Evolutionary conservation across 495 filamentous ascomycete genomes (phyloP).

Genomic region (Parathielavia hyrcaniae): DNA sequence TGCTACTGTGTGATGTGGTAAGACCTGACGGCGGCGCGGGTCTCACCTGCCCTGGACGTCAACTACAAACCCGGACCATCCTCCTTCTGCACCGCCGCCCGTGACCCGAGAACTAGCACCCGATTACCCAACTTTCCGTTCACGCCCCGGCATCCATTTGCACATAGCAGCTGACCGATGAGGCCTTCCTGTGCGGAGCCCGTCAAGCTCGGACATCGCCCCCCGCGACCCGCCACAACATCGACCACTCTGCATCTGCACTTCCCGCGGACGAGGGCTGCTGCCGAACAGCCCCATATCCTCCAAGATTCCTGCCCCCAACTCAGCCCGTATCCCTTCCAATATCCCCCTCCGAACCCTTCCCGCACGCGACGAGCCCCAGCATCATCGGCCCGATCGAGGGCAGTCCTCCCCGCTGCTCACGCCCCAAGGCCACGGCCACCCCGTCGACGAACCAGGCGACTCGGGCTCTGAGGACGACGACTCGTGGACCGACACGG

Average conservation of each 20-base stretch:
- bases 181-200: constrained; percentile 19
- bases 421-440: constrained; percentile 32
- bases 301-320: constrained; percentile 53
- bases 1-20: too few relatives aligned
- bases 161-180: constrained; percentile 18
- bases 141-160: background rate
- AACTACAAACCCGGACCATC: constrained; percentile 10
- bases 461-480: constrained; percentile 30
- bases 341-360: constrained; percentile 59
- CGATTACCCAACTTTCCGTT: background rate
- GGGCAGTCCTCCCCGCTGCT: constrained; percentile 39
- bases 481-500: constrained; percentile 81
- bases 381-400: constrained; percentile 24
- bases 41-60: background rate
- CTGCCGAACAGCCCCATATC: constrained; percentile 53
- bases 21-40: background rate
- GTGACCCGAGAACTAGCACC: constrained; percentile 6
- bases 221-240: background rate
- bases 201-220: constrained; percentile 6
- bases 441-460: constrained; percentile 29
- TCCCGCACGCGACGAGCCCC: constrained; percentile 32
- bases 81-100: constrained; percentile 10
- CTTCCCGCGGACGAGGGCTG: constrained; percentile 48
- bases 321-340: constrained; percentile 47
- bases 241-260: constrained; percentile 13